Evolutionary conservation across 768 basidiomycete species (phyloP).

Genomic region (Cystoderma amianthinum): DNA sequence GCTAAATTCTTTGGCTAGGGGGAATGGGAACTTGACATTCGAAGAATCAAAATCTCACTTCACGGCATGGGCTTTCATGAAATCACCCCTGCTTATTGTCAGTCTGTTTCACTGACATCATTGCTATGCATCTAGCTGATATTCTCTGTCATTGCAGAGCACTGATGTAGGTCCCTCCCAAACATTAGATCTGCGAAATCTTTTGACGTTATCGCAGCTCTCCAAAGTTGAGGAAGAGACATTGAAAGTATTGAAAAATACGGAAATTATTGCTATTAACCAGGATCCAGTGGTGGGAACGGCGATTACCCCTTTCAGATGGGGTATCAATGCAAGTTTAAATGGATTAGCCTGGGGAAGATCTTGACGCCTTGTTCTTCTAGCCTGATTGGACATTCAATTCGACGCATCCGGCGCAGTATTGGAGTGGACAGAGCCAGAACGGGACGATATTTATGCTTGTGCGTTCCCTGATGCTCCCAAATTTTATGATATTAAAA

Average conservation of each 20-base stretch:
- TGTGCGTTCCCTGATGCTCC: conserved; percentile 22
- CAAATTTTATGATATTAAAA: too few species aligned
- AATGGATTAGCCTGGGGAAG: too few species aligned
- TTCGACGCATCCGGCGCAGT: conserved; percentile 54
- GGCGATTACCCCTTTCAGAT: conserved; percentile 58
- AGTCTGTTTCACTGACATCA: conserved; percentile 4
- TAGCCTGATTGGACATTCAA: conserved; percentile 37
- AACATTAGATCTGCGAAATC: not conserved
- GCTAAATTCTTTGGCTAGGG: too few species aligned
- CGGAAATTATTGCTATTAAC: conserved; percentile 62
- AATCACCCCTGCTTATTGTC: conserved; percentile 56
- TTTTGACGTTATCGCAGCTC: conserved; percentile 26
- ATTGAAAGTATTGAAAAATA: conserved; percentile 51
- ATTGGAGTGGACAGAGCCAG: conserved; percentile 62
- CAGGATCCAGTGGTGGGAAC: conserved; percentile 60
- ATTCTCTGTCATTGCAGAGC: conserved; percentile 1
- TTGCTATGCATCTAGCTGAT: conserved; percentile 27
- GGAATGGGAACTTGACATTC: conserved; percentile 53
- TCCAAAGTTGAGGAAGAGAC: conserved; percentile 39
- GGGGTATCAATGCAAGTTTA: conserved; percentile 56
- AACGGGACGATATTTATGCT: conserved; percentile 67
- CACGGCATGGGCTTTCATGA: conserved; percentile 69
- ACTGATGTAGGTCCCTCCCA: not conserved
- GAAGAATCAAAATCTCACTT: conserved; percentile 68
- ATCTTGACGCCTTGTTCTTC: conserved; percentile 1